Evolutionary conservation across 2,329 filamentous ascomycete genomes (phyloP).

Genomic region (Coccinonectria pachysandricola): DNA sequence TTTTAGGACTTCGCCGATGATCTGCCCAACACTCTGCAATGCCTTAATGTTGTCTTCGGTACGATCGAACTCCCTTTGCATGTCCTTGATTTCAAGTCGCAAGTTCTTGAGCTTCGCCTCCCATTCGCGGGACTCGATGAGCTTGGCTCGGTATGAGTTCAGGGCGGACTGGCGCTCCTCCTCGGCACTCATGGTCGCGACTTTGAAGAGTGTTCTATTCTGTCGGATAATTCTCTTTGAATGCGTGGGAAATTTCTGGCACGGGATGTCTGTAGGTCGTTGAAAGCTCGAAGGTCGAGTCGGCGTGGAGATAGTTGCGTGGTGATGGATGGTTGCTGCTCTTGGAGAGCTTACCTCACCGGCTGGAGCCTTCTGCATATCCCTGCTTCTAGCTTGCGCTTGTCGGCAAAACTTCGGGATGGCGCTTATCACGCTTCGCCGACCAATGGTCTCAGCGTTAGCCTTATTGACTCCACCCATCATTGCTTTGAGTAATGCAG

Average conservation of each 20-base stretch:
- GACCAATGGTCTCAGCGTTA: no score
- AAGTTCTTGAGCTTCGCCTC: conserved; percentile 94
- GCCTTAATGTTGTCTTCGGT: conserved; percentile 99
- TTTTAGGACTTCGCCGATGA: conserved; percentile 97
- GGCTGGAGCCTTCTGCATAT: conserved; percentile 27
- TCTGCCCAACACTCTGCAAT: conserved; percentile 95
- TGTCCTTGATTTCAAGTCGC: conserved; percentile 87
- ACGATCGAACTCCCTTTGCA: conserved; percentile 90
- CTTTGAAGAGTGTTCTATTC: no score
- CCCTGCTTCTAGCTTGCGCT: conserved; percentile 8
- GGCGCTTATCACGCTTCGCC: no score
- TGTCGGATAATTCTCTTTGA: no score
- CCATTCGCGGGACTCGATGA: conserved; percentile 95
- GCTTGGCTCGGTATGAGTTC: conserved; percentile 66
- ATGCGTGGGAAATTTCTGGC: no score
- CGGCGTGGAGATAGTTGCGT: conserved; percentile 7
- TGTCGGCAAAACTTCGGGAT: conserved; percentile 26
- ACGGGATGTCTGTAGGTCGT: conserved; percentile 5
- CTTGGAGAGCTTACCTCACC: conserved; percentile 31
- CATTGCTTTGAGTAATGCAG: no score
- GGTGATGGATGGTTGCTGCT: conserved; percentile 13
- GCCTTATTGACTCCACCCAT: no score
- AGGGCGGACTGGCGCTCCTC: conserved; percentile 59
- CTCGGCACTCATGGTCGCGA: conserved; percentile 39
- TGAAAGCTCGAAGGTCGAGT: conserved; percentile 9